Evolutionary conservation across 768 basidiomycete species (phyloP), one percentile per base, ranked within the genome.

Genomic region (Podaxis sp.): DNA sequence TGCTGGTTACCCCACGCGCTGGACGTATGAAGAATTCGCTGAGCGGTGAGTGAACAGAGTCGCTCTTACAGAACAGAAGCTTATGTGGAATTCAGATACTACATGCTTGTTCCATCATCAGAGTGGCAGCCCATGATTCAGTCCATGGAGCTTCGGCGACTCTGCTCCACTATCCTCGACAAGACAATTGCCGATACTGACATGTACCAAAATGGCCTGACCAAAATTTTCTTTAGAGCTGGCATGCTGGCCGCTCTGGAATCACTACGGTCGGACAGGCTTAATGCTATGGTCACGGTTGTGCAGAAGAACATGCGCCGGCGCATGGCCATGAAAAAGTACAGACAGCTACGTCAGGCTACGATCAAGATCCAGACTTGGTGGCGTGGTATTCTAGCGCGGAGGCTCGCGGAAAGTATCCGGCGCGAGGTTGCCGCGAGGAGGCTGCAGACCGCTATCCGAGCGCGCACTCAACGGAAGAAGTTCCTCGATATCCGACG

Each of bases 151-250:
- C 82, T 96, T 57, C 85, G 82, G 64, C 78, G 78, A 14, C 85
- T 99, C 14, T 98, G 95, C 72, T 83, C 87, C 4, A 79, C 85
- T 37, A 95, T 99, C 67, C 80, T 98, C 28, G 83, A 89, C 61
- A 86, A 81, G 68, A 95, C 93, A 0, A 91, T 98, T 70, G 88
- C 89, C 38, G 97, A 98, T 64, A 83, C 88, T 5, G 95, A 98
- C 80, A 98, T 96, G 79, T 97, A 95, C 74, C 97, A 99, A 75
- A 88, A 88, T 69, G 97, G 97, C 66, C 82, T 95, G 28, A 98
- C 93, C 27, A 99, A 99, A 77, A 98, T 99, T 66, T 99, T 99
- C 79, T 98, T 99, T 83, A 87, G 97, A 62, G 95, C 97, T 11
- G 97, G 97, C 64, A 98, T 98, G 94, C 88, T 99, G 58, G 96